Evolutionary conservation across 2,329 filamentous ascomycete genomes (phyloP).

Genomic region (Paracorniculantispora psalliotae): DNA sequence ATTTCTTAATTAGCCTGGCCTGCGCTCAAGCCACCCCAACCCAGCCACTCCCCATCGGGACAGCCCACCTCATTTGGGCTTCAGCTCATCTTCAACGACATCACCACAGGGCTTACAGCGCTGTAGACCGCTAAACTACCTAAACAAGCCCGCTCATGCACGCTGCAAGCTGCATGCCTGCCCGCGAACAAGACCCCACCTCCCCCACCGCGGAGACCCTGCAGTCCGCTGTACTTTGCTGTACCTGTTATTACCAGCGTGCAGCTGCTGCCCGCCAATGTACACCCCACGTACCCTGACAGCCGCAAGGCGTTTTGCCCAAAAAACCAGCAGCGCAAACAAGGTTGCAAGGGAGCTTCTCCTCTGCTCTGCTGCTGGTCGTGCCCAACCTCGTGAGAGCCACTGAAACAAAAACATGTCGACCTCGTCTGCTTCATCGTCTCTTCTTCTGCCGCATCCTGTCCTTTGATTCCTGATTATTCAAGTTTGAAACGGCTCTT

Average conservation of each 20-base stretch:
- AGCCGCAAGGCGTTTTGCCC: too few relatives aligned
- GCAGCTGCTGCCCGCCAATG: neutral
- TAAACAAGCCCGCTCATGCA: neutral
- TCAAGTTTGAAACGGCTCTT: neutral
- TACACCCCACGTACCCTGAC: neutral
- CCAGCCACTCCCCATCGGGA: conserved; percentile 2
- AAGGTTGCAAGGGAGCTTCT: too few relatives aligned
- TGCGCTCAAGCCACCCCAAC: neutral
- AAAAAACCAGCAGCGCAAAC: too few relatives aligned
- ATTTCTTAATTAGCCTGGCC: neutral
- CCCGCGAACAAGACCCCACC: conserved; percentile 6
- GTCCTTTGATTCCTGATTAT: neutral
- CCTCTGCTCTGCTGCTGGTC: neutral
- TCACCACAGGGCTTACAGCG: too few relatives aligned
- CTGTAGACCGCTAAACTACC: conserved; percentile 4
- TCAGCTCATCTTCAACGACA: neutral
- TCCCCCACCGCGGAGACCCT: conserved; percentile 4
- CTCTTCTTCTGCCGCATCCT: neutral
- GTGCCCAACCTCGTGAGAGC: conserved; percentile 2
- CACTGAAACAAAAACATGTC: conserved; percentile 9
- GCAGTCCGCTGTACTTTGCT: neutral
- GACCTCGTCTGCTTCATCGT: neutral
- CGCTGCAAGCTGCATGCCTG: neutral
- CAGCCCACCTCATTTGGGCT: neutral
- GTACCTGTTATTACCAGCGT: neutral